phyloP scores from a whole-genome alignment of 2,329 filamentous ascomycete species.

The Aspergillus ochraceus region DNA sequence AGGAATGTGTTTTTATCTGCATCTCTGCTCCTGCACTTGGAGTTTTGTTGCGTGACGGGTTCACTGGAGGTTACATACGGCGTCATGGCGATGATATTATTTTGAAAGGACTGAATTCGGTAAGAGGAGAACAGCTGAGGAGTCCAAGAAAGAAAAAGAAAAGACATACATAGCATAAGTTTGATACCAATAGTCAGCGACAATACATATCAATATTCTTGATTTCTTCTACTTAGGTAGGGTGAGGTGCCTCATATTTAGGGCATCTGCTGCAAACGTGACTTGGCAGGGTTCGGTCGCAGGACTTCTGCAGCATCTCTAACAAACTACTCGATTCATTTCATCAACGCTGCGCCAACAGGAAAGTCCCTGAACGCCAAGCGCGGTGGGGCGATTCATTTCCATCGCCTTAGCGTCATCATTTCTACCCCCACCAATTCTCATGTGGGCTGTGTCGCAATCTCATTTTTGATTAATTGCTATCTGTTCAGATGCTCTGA shows the following conservation, averaged over 20 bases:
- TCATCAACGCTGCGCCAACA: background rate
- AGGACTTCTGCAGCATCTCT: background rate
- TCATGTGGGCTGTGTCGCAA: constrained; percentile 1
- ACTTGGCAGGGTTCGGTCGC: background rate
- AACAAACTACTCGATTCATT: background rate
- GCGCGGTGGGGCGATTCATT: background rate
- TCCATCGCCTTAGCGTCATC: background rate
- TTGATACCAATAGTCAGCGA: background rate
- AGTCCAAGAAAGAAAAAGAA: background rate
- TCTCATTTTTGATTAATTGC: constrained; percentile 1
- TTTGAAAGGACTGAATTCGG: background rate
- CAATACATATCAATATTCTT: background rate
- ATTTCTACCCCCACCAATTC: background rate
- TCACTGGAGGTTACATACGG: background rate
- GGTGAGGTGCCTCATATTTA: no score
- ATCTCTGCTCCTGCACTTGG: background rate
- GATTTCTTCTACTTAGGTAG: no score
- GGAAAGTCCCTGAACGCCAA: constrained; percentile 9
- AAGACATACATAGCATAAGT: background rate
- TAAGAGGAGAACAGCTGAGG: background rate
- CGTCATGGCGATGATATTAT: background rate
- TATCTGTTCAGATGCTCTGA: background rate
- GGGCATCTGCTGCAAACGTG: no score
- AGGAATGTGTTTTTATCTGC: background rate
- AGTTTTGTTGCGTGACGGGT: background rate